Percentiles rank a stretch among this genome's conserved stretches.
Evolutionary conservation across 2,329 filamentous ascomycete species (phyloP).

Genomic region (Microsporum canis): DNA sequence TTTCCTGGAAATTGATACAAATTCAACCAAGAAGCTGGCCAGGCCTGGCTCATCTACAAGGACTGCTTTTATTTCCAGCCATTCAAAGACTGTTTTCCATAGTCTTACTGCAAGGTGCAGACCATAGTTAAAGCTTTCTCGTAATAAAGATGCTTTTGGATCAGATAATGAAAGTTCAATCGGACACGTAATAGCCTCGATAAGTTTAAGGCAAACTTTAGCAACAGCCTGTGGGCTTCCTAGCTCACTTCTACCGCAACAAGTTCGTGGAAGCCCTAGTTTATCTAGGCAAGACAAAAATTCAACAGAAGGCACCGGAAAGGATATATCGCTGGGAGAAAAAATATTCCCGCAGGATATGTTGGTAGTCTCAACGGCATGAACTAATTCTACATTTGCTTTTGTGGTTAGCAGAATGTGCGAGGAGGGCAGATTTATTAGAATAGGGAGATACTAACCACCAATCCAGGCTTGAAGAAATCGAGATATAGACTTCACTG

Average conservation of each 20-base stretch:
- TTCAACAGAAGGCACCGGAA: constrained; percentile 19
- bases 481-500: constrained; percentile 21
- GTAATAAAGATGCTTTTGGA: constrained; percentile 18
- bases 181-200: constrained; percentile 22
- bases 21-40: constrained; percentile 18
- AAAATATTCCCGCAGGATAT: not conserved
- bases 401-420: not conserved
- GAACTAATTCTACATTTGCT: constrained; percentile 25
- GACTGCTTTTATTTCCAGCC: constrained; percentile 18
- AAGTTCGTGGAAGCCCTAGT: constrained; percentile 22
- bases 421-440: not conserved
- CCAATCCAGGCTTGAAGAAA: constrained; percentile 27
- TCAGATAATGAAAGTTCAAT: constrained; percentile 11
- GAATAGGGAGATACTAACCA: constrained; percentile 23
- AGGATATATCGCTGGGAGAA: not conserved
- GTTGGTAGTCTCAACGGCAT: not conserved
- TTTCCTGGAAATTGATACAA: constrained; percentile 19
- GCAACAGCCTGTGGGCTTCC: constrained; percentile 21
- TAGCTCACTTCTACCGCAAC: constrained; percentile 20
- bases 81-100: constrained; percentile 22
- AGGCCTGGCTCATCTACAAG: constrained; percentile 14
- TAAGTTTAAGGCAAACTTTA: constrained; percentile 20
- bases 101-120: constrained; percentile 26
- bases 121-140: constrained; percentile 26
- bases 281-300: constrained; percentile 24